A percentile compares a stretch with the other conserved stretches of the same genome.
phyloP scores from a whole-genome alignment of 352 stramenopile species.

The Phytophthora uliginosa region DNA sequence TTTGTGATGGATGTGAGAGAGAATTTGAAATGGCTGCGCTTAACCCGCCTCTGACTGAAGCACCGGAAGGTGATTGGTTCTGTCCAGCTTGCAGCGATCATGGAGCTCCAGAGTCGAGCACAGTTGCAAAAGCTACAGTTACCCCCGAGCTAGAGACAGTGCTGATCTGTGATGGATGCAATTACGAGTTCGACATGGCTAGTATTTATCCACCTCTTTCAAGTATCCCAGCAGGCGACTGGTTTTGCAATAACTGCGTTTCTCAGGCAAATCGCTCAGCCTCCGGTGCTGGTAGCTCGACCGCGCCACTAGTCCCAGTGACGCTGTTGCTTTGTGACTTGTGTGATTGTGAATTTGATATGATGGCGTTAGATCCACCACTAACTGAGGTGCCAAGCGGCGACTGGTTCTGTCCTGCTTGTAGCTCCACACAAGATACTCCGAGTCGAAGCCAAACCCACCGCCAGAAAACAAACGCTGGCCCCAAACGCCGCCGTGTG shows the following conservation, averaged over 20 bases:
- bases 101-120: too few relatives aligned
- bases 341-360: constrained; percentile 77
- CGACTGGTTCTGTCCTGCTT: constrained; percentile 51
- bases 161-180: constrained; percentile 79
- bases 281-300: background rate
- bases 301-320: constrained; percentile 27
- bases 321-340: constrained; percentile 76
- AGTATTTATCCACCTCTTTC: constrained; percentile 51
- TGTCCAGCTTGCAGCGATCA: constrained; percentile 27
- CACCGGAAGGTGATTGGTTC: constrained; percentile 59
- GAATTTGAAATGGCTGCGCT: constrained; percentile 72
- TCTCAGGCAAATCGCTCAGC: constrained; percentile 2
- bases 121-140: background rate
- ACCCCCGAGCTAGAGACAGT: constrained; percentile 41
- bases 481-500: constrained; percentile 3
- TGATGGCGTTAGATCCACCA: constrained; percentile 59
- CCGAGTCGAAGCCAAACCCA: constrained; percentile 4
- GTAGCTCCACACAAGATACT: constrained; percentile 15
- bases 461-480: constrained; percentile 9
- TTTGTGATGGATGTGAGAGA: constrained; percentile 79
- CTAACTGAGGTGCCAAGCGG: constrained; percentile 57
- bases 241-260: constrained; percentile 50
- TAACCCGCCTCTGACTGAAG: constrained; percentile 51
- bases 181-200: constrained; percentile 67
- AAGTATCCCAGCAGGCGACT: constrained; percentile 51